Percentiles rank a stretch among this genome's conserved stretches.
Evolutionary conservation across 2,329 filamentous ascomycete genomes (phyloP).

Genomic region (Pseudogymnoascus sp.): DNA sequence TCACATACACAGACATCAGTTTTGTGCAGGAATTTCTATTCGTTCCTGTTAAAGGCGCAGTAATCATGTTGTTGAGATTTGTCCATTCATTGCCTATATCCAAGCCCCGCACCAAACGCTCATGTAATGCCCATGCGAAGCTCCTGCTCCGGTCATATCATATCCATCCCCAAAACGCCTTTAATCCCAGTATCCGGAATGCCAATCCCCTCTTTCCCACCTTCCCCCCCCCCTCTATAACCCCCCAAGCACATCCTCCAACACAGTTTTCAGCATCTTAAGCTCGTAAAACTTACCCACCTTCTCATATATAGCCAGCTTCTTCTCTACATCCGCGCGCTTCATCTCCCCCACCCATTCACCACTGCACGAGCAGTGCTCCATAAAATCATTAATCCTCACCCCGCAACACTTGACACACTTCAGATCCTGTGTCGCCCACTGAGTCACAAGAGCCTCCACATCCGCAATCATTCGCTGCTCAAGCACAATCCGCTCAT

Average conservation of each 20-base stretch:
- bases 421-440: slow-evolving; percentile 84
- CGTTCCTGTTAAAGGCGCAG: background rate
- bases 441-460: slow-evolving; percentile 67
- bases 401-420: slow-evolving; percentile 66
- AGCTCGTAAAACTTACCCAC: slow-evolving; percentile 76
- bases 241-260: slow-evolving; percentile 52
- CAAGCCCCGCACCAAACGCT: background rate
- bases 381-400: slow-evolving; percentile 87
- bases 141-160: background rate
- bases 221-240: slow-evolving; percentile 29
- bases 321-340: slow-evolving; percentile 56
- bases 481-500: slow-evolving; percentile 74
- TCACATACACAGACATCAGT: background rate
- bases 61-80: slow-evolving; percentile 1
- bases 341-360: slow-evolving; percentile 70
- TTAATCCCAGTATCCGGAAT: slow-evolving; percentile 1
- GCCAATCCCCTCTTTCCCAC: background rate
- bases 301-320: slow-evolving; percentile 61
- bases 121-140: background rate
- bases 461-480: slow-evolving; percentile 73
- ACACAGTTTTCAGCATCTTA: slow-evolving; percentile 71
- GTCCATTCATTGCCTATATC: background rate
- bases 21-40: background rate
- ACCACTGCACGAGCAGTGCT: slow-evolving; percentile 90
- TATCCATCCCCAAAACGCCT: background rate